phyloP scores from a whole-genome alignment of 495 filamentous ascomycete genomes.

The Thermothielavioides terrestris region DNA sequence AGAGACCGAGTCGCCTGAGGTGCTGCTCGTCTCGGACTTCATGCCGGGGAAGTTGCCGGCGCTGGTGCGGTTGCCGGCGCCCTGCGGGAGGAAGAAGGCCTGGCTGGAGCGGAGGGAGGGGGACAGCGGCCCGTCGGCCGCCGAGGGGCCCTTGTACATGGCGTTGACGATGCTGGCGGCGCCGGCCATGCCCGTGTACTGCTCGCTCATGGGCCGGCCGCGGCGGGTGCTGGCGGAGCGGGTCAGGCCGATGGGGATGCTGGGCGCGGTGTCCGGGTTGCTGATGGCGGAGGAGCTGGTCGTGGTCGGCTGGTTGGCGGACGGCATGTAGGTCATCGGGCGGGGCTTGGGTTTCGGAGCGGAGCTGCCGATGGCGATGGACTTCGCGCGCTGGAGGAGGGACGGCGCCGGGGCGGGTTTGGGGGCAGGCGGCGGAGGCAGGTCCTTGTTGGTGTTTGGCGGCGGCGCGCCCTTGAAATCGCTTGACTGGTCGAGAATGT shows the following conservation, averaged over 20 bases:
- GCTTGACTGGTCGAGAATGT: conserved; percentile 71
- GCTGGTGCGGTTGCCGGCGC: conserved; percentile 44
- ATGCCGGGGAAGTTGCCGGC: conserved; percentile 48
- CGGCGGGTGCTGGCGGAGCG: conserved; percentile 55
- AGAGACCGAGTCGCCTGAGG: conserved; percentile 49
- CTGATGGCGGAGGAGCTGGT: conserved; percentile 38
- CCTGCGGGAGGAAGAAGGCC: conserved; percentile 33
- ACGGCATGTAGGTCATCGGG: conserved; percentile 54
- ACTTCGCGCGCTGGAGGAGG: conserved; percentile 73
- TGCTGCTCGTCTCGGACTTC: conserved; percentile 52
- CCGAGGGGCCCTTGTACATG: conserved; percentile 61
- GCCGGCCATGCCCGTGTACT: conserved; percentile 50
- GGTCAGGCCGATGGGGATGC: conserved; percentile 59
- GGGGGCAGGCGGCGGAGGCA: conserved; percentile 67
- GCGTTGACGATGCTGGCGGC: conserved; percentile 68
- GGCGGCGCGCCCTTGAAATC: conserved; percentile 40
- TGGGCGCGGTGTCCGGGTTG: conserved; percentile 74
- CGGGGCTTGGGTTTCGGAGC: conserved; percentile 45
- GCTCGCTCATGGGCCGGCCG: conserved; percentile 59
- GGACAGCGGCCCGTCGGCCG: conserved; percentile 46
- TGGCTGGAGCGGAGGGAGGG: conserved; percentile 41
- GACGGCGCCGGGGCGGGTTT: conserved; percentile 47
- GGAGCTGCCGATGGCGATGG: conserved; percentile 44
- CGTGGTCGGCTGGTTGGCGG: conserved; percentile 15
- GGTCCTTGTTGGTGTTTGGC: conserved; percentile 66